These are phyloP conservation scores for Puccinia polysora DNA, from an alignment of 1,284 basidiomycete species.

Conservation along the genomic window DNA sequence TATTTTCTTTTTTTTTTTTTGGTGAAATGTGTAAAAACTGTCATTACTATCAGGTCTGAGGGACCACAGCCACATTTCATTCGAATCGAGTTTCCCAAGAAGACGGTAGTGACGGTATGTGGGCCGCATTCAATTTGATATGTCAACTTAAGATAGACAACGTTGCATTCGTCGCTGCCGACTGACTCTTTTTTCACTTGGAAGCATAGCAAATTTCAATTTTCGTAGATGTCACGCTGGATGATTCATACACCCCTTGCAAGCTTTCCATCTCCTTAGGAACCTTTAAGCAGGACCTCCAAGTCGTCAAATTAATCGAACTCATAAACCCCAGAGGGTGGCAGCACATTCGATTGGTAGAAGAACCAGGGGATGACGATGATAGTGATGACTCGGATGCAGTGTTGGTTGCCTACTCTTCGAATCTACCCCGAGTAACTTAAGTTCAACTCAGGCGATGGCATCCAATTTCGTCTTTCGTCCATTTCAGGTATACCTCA, in stretches of 20 bases:
- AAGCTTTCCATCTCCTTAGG: constrained; percentile 84
- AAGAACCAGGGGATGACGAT: constrained; percentile 31
- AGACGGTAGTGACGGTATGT: constrained; percentile 77
- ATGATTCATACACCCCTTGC: constrained; percentile 96
- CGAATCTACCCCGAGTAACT: background rate
- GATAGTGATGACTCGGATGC: constrained; percentile 37
- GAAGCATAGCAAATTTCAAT: constrained; percentile 76
- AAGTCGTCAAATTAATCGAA: constrained; percentile 61
- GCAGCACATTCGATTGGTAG: constrained; percentile 35
- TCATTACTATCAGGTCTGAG: constrained; percentile 66
- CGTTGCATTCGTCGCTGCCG: background rate
- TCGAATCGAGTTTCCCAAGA: constrained; percentile 84
- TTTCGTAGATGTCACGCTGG: constrained; percentile 75
- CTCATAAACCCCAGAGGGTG: constrained; percentile 43
- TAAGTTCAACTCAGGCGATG: background rate
- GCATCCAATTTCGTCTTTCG: too few relatives aligned
- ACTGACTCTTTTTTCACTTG: background rate
- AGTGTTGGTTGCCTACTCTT: constrained; percentile 31
- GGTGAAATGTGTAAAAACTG: background rate
- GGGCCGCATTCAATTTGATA: background rate
- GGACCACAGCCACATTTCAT: constrained; percentile 96
- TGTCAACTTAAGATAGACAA: background rate
- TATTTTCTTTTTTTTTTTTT: background rate
- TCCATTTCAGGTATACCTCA: constrained; percentile 82
- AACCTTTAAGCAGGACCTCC: constrained; percentile 82